phyloP scores from a whole-genome alignment of 2,329 filamentous ascomycete genomes.

The Cladosporium velox region DNA sequence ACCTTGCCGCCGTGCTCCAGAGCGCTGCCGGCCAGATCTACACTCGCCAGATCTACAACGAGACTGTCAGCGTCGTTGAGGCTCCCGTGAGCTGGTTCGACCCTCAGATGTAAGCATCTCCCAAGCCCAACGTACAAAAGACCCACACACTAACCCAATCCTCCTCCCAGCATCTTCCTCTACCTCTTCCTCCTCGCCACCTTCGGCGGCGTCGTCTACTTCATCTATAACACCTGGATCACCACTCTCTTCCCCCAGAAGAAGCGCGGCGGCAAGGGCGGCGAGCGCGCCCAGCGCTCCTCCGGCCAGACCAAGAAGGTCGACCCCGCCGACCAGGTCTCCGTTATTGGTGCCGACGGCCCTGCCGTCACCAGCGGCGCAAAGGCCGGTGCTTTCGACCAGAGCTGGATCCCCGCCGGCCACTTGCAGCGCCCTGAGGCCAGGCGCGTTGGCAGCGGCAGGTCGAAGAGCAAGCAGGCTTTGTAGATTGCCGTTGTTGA shows the following conservation, averaged over 20 bases:
- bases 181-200: conserved; percentile 83
- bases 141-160: not conserved
- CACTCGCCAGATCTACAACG: conserved; percentile 78
- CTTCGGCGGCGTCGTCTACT: conserved; percentile 83
- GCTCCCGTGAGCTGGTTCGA: conserved; percentile 89
- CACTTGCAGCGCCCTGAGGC: conserved; percentile 85
- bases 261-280: conserved; percentile 58
- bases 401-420: conserved; percentile 89
- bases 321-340: conserved; percentile 59
- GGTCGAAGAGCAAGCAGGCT: conserved; percentile 42
- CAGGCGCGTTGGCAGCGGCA: conserved; percentile 58
- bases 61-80: conserved; percentile 83
- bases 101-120: conserved; percentile 78
- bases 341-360: conserved; percentile 70
- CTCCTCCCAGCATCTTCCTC: conserved; percentile 79
- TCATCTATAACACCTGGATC: conserved; percentile 98
- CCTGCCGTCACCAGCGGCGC: conserved; percentile 68
- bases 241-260: conserved; percentile 92
- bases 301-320: conserved; percentile 68
- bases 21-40: conserved; percentile 68
- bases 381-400: conserved; percentile 69
- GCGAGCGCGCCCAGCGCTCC: conserved; percentile 66
- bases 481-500: not conserved
- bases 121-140: not conserved
- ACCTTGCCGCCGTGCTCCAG: conserved; percentile 72